Conservation (phyloP, 2,329 filamentous ascomycete genomes). For the Ilyonectria robusta region DNA sequence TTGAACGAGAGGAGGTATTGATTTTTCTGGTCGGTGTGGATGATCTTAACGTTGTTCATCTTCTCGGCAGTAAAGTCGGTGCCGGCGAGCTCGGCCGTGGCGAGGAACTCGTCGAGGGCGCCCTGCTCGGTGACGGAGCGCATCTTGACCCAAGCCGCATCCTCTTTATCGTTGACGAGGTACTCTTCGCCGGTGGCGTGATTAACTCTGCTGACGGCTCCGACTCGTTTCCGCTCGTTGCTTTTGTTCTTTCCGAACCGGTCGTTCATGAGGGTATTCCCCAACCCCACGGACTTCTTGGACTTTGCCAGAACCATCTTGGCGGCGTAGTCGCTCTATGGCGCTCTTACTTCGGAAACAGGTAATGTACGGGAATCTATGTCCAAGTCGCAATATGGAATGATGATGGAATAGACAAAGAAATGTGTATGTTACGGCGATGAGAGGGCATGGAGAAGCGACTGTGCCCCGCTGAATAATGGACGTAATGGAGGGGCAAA, state of each 20-base stretch:
- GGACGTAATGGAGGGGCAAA: conserved; percentile 65
- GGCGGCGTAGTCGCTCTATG: conserved; percentile 37
- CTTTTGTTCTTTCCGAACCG: conserved; percentile 96
- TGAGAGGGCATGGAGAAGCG: conserved; percentile 38
- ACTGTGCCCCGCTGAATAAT: conserved; percentile 56
- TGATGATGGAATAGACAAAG: conserved; percentile 26
- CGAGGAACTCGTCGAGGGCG: conserved; percentile 95
- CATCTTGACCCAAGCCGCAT: conserved; percentile 99
- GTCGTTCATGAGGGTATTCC: conserved; percentile 98
- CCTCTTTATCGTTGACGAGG: conserved; percentile 89
- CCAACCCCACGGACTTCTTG: conserved; percentile 94
- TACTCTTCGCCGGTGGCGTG: conserved; percentile 90
- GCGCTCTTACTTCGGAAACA: conserved; percentile 10
- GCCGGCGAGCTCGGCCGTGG: conserved; percentile 95
- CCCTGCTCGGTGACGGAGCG: conserved; percentile 98
- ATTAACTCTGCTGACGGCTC: conserved; percentile 76
- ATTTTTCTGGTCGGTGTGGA: conserved; percentile 96
- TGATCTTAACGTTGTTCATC: conserved; percentile 99
- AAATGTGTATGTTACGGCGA: conserved; percentile 38
- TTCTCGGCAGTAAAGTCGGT: conserved; percentile 99
- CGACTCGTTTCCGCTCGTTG: conserved; percentile 80
- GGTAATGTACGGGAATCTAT: conserved; percentile 31
- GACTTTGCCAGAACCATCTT: conserved; percentile 83
- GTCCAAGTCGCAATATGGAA: conserved; percentile 28
- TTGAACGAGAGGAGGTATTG: conserved; percentile 89